Percentiles rank a stretch among this genome's conserved stretches.
Evolutionary conservation across 2,329 filamentous ascomycete genomes (phyloP).

Genomic region (Dothiorella sarmentorum): DNA sequence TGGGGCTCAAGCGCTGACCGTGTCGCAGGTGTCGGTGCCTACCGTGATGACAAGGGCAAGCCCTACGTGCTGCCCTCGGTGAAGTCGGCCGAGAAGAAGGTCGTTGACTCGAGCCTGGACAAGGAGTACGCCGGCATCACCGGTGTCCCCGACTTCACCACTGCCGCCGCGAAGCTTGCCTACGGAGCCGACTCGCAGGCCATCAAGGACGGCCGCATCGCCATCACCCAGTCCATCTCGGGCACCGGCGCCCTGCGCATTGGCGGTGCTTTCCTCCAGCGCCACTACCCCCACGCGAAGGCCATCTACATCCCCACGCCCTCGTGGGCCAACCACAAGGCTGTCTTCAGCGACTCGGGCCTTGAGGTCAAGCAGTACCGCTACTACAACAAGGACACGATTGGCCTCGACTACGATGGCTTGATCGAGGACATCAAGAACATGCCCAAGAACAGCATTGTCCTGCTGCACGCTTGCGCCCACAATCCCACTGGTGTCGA

Average conservation of each 20-base stretch:
- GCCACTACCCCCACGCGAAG: slow-evolving; percentile 88
- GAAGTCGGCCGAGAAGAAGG: slow-evolving; percentile 79
- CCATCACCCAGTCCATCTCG: slow-evolving; percentile 96
- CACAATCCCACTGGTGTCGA: slow-evolving; percentile 98
- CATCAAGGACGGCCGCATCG: slow-evolving; percentile 71
- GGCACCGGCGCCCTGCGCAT: slow-evolving; percentile 95
- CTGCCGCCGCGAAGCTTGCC: slow-evolving; percentile 83
- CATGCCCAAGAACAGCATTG: slow-evolving; percentile 79
- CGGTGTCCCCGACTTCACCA: slow-evolving; percentile 89
- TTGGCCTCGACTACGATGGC: slow-evolving; percentile 94
- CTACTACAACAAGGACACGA: slow-evolving; percentile 99
- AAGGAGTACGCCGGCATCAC: slow-evolving; percentile 99
- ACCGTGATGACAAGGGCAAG: slow-evolving; percentile 97
- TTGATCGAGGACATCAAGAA: slow-evolving; percentile 86
- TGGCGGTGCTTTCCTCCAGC: slow-evolving; percentile 86
- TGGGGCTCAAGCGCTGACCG: neutral
- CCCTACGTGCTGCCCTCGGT: slow-evolving; percentile 97
- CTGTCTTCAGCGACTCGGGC: slow-evolving; percentile 90
- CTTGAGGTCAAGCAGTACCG: slow-evolving; percentile 91
- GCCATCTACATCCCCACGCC: slow-evolving; percentile 95
- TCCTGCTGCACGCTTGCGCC: slow-evolving; percentile 94
- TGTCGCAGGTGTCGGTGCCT: slow-evolving; percentile 81
- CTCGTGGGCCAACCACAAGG: slow-evolving; percentile 97
- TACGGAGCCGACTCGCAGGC: slow-evolving; percentile 78
- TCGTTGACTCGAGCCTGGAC: slow-evolving; percentile 74